phyloP scores from a whole-genome alignment of 2,329 filamentous ascomycete species.

The Xylaria hypoxylon region DNA sequence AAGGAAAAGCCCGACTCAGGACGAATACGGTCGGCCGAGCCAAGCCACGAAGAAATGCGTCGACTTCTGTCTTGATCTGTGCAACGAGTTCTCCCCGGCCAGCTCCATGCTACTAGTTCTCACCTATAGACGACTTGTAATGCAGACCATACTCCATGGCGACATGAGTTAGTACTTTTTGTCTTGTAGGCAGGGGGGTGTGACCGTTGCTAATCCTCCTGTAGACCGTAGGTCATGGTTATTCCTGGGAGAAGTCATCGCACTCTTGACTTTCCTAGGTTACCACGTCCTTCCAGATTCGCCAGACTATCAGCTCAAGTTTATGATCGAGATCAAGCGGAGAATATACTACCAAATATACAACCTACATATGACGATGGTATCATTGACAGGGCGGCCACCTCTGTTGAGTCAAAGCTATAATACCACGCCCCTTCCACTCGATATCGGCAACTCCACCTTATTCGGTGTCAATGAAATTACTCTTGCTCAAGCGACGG shows the following conservation, averaged over 20 bases:
- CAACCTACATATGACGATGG: constrained; percentile 53
- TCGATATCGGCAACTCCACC: constrained; percentile 55
- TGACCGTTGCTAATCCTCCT: constrained; percentile 15
- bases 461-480: constrained; percentile 49
- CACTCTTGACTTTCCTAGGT: constrained; percentile 60
- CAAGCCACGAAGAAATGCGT: constrained; percentile 41
- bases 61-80: constrained; percentile 45
- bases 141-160: constrained; percentile 26
- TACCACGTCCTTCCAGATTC: constrained; percentile 57
- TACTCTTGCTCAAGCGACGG: constrained; percentile 44
- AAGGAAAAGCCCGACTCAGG: constrained; percentile 16
- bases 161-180: constrained; percentile 34
- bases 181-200: background rate
- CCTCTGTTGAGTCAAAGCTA: constrained; percentile 54
- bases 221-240: constrained; percentile 47
- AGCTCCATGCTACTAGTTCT: constrained; percentile 40
- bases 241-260: constrained; percentile 44
- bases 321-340: constrained; percentile 47
- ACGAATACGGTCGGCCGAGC: constrained; percentile 32
- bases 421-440: constrained; percentile 54
- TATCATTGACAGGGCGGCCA: constrained; percentile 58
- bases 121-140: constrained; percentile 20
- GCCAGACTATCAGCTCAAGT: constrained; percentile 38
- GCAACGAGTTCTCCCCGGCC: constrained; percentile 46
- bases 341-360: constrained; percentile 52